phyloP scores from a whole-genome alignment of 805 yeast genomes.

The Myxozyma monticola region DNA sequence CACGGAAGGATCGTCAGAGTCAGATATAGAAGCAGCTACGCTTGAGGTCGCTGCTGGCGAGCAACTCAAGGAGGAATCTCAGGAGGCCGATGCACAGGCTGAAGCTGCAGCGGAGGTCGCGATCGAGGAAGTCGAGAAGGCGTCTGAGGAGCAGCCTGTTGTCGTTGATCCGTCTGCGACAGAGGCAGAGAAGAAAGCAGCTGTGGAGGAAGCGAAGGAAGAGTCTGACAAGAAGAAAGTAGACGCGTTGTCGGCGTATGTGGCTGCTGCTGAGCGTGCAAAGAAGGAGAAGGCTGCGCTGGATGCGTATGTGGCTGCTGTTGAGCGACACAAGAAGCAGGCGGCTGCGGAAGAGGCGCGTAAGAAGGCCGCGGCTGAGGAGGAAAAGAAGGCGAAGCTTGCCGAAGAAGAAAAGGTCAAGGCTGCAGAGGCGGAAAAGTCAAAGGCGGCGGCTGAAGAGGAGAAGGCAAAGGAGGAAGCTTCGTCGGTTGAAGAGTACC shows the following conservation, averaged over 20 bases:
- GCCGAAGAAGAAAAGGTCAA: conserved; percentile 3
- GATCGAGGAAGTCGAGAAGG: conserved; percentile 5
- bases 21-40: neutral
- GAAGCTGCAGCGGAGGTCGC: conserved; percentile 12
- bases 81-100: conserved; percentile 11
- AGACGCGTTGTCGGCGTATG: conserved; percentile 12
- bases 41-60: conserved; percentile 7
- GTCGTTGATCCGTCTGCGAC: conserved; percentile 5
- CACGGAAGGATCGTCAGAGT: neutral
- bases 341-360: neutral
- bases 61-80: conserved; percentile 6
- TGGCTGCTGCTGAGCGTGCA: conserved; percentile 16
- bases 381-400: neutral
- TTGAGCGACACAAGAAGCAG: conserved; percentile 10
- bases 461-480: too few species aligned
- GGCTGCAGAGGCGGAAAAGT: too few species aligned
- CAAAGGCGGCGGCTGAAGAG: conserved; percentile 3
- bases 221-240: conserved; percentile 12
- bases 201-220: conserved; percentile 8
- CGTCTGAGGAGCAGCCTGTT: conserved; percentile 1
- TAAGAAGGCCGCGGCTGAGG: neutral
- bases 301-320: conserved; percentile 14
- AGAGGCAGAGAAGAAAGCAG: conserved; percentile 5
- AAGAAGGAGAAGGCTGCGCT: conserved; percentile 9
- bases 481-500: too few species aligned